These are phyloP conservation scores for Metschnikowia koreensis DNA, from an alignment of 805 yeast genomes.

Conservation along the genomic window DNA sequence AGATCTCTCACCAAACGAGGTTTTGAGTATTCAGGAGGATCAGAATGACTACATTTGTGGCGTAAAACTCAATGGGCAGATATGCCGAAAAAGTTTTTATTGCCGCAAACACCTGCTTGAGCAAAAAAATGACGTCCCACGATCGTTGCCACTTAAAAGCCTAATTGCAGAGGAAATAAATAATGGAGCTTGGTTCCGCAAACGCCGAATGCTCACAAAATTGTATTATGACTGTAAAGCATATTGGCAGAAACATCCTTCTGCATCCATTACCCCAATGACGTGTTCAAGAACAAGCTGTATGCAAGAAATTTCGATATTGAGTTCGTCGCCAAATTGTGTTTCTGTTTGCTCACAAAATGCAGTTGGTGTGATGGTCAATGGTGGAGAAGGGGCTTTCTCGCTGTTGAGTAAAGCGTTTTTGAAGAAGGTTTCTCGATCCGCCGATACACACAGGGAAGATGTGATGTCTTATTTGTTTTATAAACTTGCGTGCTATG, in stretches of 20 bases:
- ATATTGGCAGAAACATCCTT: constrained; percentile 13
- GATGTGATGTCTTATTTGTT: constrained; percentile 23
- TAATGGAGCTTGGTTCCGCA: constrained; percentile 10
- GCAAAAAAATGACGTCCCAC: constrained; percentile 10
- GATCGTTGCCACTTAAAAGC: constrained; percentile 13
- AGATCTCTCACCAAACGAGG: constrained; percentile 14
- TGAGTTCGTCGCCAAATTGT: constrained; percentile 5
- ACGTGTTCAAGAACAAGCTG: constrained; percentile 17
- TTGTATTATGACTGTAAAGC: constrained; percentile 13
- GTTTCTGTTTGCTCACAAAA: constrained; percentile 10
- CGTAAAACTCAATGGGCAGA: constrained; percentile 7
- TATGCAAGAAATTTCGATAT: not conserved
- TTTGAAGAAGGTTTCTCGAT: constrained; percentile 12
- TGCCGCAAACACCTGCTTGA: constrained; percentile 16
- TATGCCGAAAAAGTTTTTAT: constrained; percentile 13
- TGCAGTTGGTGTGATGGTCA: not conserved
- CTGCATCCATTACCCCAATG: constrained; percentile 7
- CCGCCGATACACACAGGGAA: constrained; percentile 13
- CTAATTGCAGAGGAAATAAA: constrained; percentile 15
- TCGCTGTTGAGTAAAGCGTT: constrained; percentile 14
- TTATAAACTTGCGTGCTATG: constrained; percentile 16
- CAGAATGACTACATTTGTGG: constrained; percentile 20
- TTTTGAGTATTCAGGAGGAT: constrained; percentile 12
- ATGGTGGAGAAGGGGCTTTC: constrained; percentile 2
- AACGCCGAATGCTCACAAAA: constrained; percentile 13